A percentile compares a stretch with the other conserved stretches of the same genome.
phyloP scores from a whole-genome alignment of 2,329 filamentous ascomycete species.

The Aspergillus costaricaensis region DNA sequence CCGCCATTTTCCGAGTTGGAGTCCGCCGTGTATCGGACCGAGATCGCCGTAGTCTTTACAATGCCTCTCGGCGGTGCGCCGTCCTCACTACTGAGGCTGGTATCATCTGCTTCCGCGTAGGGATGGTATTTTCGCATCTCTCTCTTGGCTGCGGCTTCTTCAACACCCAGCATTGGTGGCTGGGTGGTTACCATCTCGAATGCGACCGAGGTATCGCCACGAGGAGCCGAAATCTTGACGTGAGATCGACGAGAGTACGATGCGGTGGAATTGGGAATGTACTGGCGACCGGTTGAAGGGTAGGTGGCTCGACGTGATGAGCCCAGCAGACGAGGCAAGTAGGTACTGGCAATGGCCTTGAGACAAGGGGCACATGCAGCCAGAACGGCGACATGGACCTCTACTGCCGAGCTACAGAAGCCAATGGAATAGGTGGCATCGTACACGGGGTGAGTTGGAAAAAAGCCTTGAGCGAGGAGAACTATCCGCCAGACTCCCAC shows the following conservation, averaged over 20 bases:
- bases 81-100: constrained; percentile 1
- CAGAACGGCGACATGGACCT: constrained; percentile 33
- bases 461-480: constrained; percentile 27
- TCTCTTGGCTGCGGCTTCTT: background rate
- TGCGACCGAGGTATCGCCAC: background rate
- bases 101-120: background rate
- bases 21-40: background rate
- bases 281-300: background rate
- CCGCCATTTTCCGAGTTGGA: background rate
- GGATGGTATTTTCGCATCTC: constrained; percentile 4
- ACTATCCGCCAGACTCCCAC: constrained; percentile 33
- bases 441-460: constrained; percentile 2
- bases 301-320: background rate
- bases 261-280: background rate
- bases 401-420: constrained; percentile 33
- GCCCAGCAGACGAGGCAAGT: background rate
- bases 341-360: constrained; percentile 21
- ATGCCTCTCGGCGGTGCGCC: background rate
- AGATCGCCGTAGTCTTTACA: background rate
- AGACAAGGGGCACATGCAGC: constrained; percentile 33
- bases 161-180: background rate
- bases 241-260: background rate
- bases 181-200: background rate
- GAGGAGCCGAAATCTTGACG: background rate
- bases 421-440: constrained; percentile 30